Evolutionary conservation across 345 rosid genomes (phyloP), one percentile per base, ranked within the genome.

Genomic region (Laguncularia racemosa): DNA sequence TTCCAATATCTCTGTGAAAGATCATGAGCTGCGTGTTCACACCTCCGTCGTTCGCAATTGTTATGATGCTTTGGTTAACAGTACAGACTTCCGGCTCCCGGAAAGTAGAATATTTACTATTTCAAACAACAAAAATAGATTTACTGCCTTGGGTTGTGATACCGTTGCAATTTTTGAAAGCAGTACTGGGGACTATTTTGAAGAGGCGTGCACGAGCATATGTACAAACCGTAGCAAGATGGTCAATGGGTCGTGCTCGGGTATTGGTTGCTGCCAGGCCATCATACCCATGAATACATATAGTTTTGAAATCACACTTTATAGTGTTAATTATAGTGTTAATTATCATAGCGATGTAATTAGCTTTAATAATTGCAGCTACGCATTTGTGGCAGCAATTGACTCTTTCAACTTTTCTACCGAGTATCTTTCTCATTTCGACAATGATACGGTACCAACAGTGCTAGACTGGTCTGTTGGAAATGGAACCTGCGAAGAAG

Each of bases 181-280:
- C 40, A 33, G 0, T 2, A 4, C 1, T 33, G 56, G 46, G 26
- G 5, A 55, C 4, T 15, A 70, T 0, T 73, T 70, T 60, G 52
- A 48, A 5, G 64, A 64, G 1, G 79, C 83, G 16, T 75, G 85
- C 48, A 33, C 71, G 64, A 71, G 83, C 12, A 6, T 48, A 6
- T 83, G 85, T n/a, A 0, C 28, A 13, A 17, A 40, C 13, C 20
- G 16, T 0, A 56, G 57, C 0, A 57, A 53, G 46, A 56, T 64
- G 33, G 26, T 47, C 1, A 63, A 77, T 6, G 63, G 62, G 2
- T 23, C 56, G 0, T 82, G 81, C 70, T 44, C 48, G 38, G 81
- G 81, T 4, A 43, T 70, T 3, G 76, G 77, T 12, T 82, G 84
- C 46, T 82, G 88, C 19, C 78, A 83, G 19, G 67, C 71, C 7